phyloP scores from a whole-genome alignment of 2,329 filamentous ascomycete species.

The Exophiala sp. region DNA sequence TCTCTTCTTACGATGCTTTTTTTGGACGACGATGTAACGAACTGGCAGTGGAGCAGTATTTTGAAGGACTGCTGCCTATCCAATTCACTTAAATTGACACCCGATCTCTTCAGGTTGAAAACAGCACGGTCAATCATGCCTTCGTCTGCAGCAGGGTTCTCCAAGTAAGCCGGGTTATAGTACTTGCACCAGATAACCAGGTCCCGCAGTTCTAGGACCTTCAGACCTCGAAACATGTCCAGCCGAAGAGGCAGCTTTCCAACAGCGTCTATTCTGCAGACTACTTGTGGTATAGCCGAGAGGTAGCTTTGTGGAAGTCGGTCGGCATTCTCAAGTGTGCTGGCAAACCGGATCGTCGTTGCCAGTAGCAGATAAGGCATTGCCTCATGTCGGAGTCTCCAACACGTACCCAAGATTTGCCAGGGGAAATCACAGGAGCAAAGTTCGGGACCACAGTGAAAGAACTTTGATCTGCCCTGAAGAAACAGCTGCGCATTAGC shows the following conservation, averaged over 20 bases:
- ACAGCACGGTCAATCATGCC: slow-evolving; percentile 16
- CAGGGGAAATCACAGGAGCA: slow-evolving; percentile 16
- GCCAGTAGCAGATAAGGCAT: slow-evolving; percentile 8
- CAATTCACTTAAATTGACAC: slow-evolving; percentile 2
- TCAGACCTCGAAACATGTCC: slow-evolving; percentile 5
- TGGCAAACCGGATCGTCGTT: slow-evolving; percentile 14
- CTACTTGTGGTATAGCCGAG: slow-evolving; percentile 1
- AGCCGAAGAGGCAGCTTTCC: background rate
- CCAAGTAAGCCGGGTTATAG: slow-evolving; percentile 13
- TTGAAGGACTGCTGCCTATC: slow-evolving; percentile 4
- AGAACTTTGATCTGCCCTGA: background rate
- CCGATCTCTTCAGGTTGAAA: slow-evolving; percentile 20
- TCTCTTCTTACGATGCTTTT: slow-evolving; percentile 18
- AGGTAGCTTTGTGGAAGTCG: slow-evolving; percentile 8
- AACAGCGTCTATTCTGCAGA: background rate
- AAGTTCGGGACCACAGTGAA: slow-evolving; percentile 8
- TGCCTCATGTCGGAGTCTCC: slow-evolving; percentile 11
- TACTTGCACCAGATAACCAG: slow-evolving; percentile 21
- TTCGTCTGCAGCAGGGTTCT: slow-evolving; percentile 15
- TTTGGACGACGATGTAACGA: slow-evolving; percentile 8
- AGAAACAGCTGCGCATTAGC: background rate
- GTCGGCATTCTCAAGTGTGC: slow-evolving; percentile 2
- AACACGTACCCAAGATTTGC: slow-evolving; percentile 9
- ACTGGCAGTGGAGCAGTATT: slow-evolving; percentile 18
- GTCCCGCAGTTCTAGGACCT: slow-evolving; percentile 13